Conservation (phyloP, 2,329 filamentous ascomycete species). For the Epichloe sylvatica region DNA sequence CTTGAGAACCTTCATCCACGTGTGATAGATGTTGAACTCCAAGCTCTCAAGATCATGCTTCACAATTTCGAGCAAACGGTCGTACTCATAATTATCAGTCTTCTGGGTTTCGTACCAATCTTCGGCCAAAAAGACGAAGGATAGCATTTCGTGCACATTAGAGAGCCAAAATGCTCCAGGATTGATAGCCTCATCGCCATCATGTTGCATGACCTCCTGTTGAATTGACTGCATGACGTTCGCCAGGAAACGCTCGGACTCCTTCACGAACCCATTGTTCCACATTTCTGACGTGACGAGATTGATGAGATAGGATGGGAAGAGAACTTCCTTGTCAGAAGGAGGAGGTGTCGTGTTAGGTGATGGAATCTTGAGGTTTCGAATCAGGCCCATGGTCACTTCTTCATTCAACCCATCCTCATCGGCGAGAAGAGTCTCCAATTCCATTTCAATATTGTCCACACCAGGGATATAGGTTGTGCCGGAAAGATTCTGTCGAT, state of each 20-base stretch:
- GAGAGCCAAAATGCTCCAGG: conserved; percentile 97
- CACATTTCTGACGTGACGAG: conserved; percentile 99
- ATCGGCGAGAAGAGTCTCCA: conserved; percentile 85
- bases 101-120: conserved; percentile 99
- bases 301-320: conserved; percentile 98
- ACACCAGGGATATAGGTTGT: conserved; percentile 66
- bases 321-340: conserved; percentile 95
- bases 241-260: conserved; percentile 94
- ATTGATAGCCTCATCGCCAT: conserved; percentile 93
- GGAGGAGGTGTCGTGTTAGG: conserved; percentile 77
- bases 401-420: conserved; percentile 95
- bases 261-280: conserved; percentile 99
- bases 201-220: conserved; percentile 98
- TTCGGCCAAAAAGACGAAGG: conserved; percentile 96
- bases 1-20: conserved; percentile 99
- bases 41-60: conserved; percentile 97
- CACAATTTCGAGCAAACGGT: conserved; percentile 91
- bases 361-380: conserved; percentile 88
- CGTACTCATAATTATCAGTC: conserved; percentile 98
- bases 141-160: conserved; percentile 99
- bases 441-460: conserved; percentile 88
- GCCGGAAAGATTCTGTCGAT: conserved; percentile 58
- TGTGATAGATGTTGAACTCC: conserved; percentile 99
- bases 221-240: conserved; percentile 99
- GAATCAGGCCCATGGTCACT: conserved; percentile 89